phyloP scores from a whole-genome alignment of 106 monocot genomes.

The Dioscorea alata region DNA sequence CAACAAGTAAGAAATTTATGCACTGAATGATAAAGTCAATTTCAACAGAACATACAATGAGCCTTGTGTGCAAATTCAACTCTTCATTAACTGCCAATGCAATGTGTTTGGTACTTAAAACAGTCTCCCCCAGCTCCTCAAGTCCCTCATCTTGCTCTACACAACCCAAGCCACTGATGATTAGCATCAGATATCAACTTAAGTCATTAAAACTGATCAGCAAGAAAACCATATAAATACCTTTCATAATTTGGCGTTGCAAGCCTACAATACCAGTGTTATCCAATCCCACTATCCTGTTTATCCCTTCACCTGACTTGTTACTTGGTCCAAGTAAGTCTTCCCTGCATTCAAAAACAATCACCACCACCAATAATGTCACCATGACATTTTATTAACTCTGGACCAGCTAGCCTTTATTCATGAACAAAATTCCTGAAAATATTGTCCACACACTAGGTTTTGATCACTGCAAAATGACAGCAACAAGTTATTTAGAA shows the following conservation, averaged over 20 bases:
- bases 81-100: constrained; percentile 90
- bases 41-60: constrained; percentile 45
- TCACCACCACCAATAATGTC: too few relatives aligned
- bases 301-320: constrained; percentile 49
- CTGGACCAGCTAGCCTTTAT: too few relatives aligned
- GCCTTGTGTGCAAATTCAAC: constrained; percentile 71
- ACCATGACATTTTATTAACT: too few relatives aligned
- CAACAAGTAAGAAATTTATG: too few relatives aligned
- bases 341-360: constrained; percentile 27
- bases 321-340: constrained; percentile 56
- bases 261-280: constrained; percentile 65
- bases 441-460: too few relatives aligned
- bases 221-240: not conserved
- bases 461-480: too few relatives aligned
- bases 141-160: constrained; percentile 92
- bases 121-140: constrained; percentile 72
- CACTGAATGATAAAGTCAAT: too few relatives aligned
- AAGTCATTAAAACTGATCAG: too few relatives aligned
- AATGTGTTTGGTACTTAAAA: constrained; percentile 84
- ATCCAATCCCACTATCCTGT: constrained; percentile 50
- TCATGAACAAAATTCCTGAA: too few relatives aligned
- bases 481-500: too few relatives aligned
- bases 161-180: not conserved
- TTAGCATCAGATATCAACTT: too few relatives aligned
- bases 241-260: constrained; percentile 61